Base-by-base conservation (phyloP, 2,329 filamentous ascomycete genomes). In the Didymella exigua region DNA sequence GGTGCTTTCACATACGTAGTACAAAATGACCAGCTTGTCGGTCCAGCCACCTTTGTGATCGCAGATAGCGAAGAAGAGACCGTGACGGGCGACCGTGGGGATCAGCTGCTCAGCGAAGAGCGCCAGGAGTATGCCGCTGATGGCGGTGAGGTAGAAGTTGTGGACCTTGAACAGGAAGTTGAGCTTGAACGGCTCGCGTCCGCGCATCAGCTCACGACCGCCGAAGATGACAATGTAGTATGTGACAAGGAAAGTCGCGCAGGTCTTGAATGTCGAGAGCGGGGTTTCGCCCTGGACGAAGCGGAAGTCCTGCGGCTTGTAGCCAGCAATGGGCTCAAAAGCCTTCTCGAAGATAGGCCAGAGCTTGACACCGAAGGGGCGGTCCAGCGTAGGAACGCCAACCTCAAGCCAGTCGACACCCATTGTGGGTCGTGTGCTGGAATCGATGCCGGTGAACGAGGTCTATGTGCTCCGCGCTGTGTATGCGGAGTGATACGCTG, bases 201-300 rank as follows among this genome's bases (percentile, higher is more conserved):
- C 88, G 79, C 91, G 90, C 95, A 99, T 98, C 68, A 92, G 75
- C 78, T 96, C 91, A 63, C 93, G 86, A 56, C 93, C 95, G 61
- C 93, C 93, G 66, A 98, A 96, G 71, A 98, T 95, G 79, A 96
- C 82, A 65, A 89, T 79, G 78, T 98, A 98, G 87, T 98, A 99
- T 75, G 90, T 80, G 72, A 91, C 80, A 68, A 97, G 88, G 75
- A 92, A 89, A 66, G 89, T 85, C 56, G 86, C 85, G 44, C 91
- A 93, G 78, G 90, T 87, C 77, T 89, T 89, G 70, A 97, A 81
- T 4, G 93, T 97, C 50, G 93, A 96, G 84, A 98, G 89, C 59
- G 91, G 90, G 26, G 93, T 97, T 76, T 86, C 81, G 70, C 91
- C 91, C 37, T 87, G 84, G 57, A 87, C 82, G 78, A 98, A 98